These are phyloP conservation scores for Lasiosphaeris hirsuta DNA, from an alignment of 495 filamentous ascomycete species.

Conservation along the genomic window DNA sequence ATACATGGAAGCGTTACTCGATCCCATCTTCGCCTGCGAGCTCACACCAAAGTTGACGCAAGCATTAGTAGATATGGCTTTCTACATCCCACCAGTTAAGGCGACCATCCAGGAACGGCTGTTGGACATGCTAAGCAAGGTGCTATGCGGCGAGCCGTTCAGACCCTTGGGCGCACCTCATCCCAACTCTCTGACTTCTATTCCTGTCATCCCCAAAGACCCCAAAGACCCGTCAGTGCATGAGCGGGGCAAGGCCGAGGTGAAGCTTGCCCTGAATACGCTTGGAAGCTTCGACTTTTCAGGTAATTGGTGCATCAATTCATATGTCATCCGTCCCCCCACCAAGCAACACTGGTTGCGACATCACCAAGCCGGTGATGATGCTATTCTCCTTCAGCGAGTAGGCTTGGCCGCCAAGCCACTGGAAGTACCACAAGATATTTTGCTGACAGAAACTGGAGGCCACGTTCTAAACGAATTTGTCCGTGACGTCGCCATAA, in stretches of 20 bases:
- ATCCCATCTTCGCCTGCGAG: slow-evolving; percentile 95
- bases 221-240: slow-evolving; percentile 69
- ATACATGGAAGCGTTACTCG: slow-evolving; percentile 92
- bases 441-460: slow-evolving; percentile 27
- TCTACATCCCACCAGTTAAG: slow-evolving; percentile 95
- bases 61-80: slow-evolving; percentile 95
- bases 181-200: slow-evolving; percentile 57
- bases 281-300: slow-evolving; percentile 96
- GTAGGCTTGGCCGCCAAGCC: neutral
- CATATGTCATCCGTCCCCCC: neutral
- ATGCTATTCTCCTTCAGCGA: slow-evolving; percentile 3
- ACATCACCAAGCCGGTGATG: neutral
- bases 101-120: slow-evolving; percentile 88
- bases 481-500: slow-evolving; percentile 95
- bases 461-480: slow-evolving; percentile 96
- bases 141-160: slow-evolving; percentile 88
- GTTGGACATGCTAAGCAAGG: slow-evolving; percentile 90
- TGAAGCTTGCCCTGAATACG: slow-evolving; percentile 87
- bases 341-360: neutral
- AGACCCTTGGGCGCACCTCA: slow-evolving; percentile 82
- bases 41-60: slow-evolving; percentile 89
- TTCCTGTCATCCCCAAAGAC: slow-evolving; percentile 82
- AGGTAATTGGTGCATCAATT: slow-evolving; percentile 35
- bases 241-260: slow-evolving; percentile 79
- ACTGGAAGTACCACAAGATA: neutral